Conservation (phyloP, 2,329 filamentous ascomycete genomes). For the Rhynchosporium agropyri region DNA sequence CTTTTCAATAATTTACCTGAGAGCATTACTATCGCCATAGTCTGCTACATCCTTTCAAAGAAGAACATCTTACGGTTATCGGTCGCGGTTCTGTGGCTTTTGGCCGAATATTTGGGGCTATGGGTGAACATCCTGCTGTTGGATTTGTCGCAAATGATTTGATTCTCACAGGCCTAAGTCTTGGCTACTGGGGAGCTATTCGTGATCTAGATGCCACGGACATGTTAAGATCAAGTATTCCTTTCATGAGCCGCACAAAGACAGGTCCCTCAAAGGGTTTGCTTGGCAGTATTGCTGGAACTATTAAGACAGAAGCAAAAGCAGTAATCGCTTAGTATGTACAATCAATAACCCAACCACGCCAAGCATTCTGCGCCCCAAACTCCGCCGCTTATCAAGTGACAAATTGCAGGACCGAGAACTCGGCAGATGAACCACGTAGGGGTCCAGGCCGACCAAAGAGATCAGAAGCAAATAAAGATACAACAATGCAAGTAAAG, state of each 20-base stretch:
- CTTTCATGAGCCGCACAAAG: slow-evolving; percentile 35
- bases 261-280: slow-evolving; percentile 15
- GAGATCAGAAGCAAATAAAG: slow-evolving; percentile 19
- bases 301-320: slow-evolving; percentile 20
- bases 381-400: not conserved
- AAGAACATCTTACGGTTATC: slow-evolving; percentile 48
- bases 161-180: slow-evolving; percentile 54
- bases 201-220: slow-evolving; percentile 53
- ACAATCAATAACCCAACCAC: not conserved
- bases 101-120: slow-evolving; percentile 51
- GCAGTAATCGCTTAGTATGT: slow-evolving; percentile 20
- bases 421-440: not conserved
- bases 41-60: slow-evolving; percentile 50
- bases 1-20: slow-evolving; percentile 52
- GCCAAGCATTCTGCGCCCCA: not conserved
- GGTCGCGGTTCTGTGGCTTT: slow-evolving; percentile 51
- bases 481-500: not conserved
- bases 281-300: slow-evolving; percentile 5
- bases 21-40: slow-evolving; percentile 53
- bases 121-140: slow-evolving; percentile 60
- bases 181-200: slow-evolving; percentile 61
- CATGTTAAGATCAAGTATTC: slow-evolving; percentile 49
- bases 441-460: slow-evolving; percentile 28
- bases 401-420: not conserved
- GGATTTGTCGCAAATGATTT: slow-evolving; percentile 61